Percentiles rank a stretch among this genome's conserved stretches.
phyloP scores from a whole-genome alignment of 306 rosid genomes.

The Quercus rubra region DNA sequence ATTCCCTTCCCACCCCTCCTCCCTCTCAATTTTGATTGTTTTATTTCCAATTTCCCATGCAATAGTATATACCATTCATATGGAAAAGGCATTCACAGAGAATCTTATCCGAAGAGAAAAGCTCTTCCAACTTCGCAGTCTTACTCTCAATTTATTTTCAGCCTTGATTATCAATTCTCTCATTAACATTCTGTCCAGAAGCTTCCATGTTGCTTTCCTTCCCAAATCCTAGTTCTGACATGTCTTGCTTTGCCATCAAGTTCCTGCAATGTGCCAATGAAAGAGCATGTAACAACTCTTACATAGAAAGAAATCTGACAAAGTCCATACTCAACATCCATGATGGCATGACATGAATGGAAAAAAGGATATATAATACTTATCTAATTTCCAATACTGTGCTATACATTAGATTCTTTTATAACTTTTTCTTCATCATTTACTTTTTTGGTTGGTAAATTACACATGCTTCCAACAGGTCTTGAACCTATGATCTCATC shows the following conservation, averaged over 20 bases:
- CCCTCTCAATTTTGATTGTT: background rate
- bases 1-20: background rate
- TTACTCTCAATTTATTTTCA: background rate
- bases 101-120: slow-evolving; percentile 6
- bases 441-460: too few relatives aligned
- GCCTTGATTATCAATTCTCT: slow-evolving; percentile 33
- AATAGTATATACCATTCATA: background rate
- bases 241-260: slow-evolving; percentile 96
- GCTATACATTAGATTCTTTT: background rate
- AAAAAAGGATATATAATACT: background rate
- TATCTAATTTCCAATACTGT: background rate
- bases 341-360: background rate
- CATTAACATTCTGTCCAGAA: slow-evolving; percentile 20
- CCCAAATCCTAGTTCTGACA: slow-evolving; percentile 84
- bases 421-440: too few relatives aligned
- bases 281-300: slow-evolving; percentile 8
- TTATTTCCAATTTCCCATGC: background rate
- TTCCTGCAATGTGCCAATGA: slow-evolving; percentile 56
- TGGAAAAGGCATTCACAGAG: background rate
- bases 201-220: slow-evolving; percentile 29
- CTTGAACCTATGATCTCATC: too few relatives aligned
- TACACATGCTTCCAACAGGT: too few relatives aligned
- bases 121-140: background rate
- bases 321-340: background rate
- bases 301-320: slow-evolving; percentile 2